These are phyloP conservation scores for Phytopythium boreale DNA, from an alignment of 352 stramenopile genomes.

Conservation along the genomic window DNA sequence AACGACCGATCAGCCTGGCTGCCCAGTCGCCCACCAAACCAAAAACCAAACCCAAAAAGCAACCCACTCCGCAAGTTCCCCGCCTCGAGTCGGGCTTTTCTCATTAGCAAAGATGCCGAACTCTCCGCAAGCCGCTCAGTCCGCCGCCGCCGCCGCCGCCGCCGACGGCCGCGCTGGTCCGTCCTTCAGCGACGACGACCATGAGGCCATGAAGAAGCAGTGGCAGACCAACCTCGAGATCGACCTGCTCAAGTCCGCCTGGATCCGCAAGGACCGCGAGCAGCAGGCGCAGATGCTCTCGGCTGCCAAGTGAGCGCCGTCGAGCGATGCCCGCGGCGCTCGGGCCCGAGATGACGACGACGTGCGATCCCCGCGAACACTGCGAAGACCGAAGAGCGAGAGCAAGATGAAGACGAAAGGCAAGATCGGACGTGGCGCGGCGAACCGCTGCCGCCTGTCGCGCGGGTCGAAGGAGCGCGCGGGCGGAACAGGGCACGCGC, in stretches of 20 bases:
- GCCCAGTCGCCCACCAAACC: background rate
- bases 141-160: constrained; percentile 4
- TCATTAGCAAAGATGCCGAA: constrained; percentile 10
- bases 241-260: constrained; percentile 55
- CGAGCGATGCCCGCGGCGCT: background rate
- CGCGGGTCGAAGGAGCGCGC: background rate
- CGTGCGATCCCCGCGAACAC: background rate
- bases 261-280: constrained; percentile 60
- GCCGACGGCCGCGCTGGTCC: background rate
- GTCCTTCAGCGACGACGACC: constrained; percentile 1
- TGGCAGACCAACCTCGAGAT: constrained; percentile 66
- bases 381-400: background rate
- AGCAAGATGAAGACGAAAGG: background rate
- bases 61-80: background rate
- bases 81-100: background rate
- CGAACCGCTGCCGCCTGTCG: background rate
- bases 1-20: constrained; percentile 4
- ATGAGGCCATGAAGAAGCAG: constrained; percentile 33
- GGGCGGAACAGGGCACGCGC: background rate
- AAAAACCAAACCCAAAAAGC: background rate
- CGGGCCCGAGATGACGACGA: background rate
- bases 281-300: constrained; percentile 8
- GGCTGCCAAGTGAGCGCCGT: constrained; percentile 5
- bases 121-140: constrained; percentile 5
- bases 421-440: background rate